These are phyloP conservation scores for Escallonia rubra DNA, from an alignment of 129 eudicot genomes.

Conservation along the genomic window DNA sequence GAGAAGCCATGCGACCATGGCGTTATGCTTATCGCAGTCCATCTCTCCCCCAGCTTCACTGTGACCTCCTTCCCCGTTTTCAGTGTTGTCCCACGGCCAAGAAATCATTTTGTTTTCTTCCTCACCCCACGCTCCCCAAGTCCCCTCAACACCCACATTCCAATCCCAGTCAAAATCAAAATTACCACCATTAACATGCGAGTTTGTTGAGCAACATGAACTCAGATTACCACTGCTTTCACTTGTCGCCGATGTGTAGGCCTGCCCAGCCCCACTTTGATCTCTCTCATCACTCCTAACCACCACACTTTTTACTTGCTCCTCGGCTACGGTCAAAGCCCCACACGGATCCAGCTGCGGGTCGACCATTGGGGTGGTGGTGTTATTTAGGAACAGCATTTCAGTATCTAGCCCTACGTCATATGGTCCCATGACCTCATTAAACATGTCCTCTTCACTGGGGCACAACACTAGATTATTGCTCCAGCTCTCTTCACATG, in stretches of 20 bases:
- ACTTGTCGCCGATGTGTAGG: slow-evolving; percentile 7
- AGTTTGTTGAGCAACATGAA: slow-evolving; percentile 9
- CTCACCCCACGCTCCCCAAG: slow-evolving; percentile 18
- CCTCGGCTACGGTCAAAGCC: background rate
- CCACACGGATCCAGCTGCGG: slow-evolving; percentile 3
- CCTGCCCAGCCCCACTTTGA: background rate
- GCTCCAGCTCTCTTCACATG: background rate
- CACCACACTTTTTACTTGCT: background rate
- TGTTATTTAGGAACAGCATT: slow-evolving; percentile 23
- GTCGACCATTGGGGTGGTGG: slow-evolving; percentile 13
- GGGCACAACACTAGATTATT: background rate
- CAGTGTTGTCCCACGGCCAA: slow-evolving; percentile 33
- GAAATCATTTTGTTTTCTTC: slow-evolving; percentile 26
- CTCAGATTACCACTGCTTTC: background rate
- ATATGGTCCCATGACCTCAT: background rate
- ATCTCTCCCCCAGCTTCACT: background rate
- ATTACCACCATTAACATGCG: slow-evolving; percentile 2
- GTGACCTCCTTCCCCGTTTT: slow-evolving; percentile 7
- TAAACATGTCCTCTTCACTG: background rate
- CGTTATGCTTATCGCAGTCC: slow-evolving; percentile 39
- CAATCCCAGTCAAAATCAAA: slow-evolving; percentile 6
- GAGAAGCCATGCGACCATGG: slow-evolving; percentile 55
- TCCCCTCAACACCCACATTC: slow-evolving; percentile 10
- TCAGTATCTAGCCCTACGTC: slow-evolving; percentile 9
- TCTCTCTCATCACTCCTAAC: slow-evolving; percentile 1